Evolutionary conservation across 2,329 filamentous ascomycete species (phyloP).

Genomic region (Teratosphaeria nubilosa): DNA sequence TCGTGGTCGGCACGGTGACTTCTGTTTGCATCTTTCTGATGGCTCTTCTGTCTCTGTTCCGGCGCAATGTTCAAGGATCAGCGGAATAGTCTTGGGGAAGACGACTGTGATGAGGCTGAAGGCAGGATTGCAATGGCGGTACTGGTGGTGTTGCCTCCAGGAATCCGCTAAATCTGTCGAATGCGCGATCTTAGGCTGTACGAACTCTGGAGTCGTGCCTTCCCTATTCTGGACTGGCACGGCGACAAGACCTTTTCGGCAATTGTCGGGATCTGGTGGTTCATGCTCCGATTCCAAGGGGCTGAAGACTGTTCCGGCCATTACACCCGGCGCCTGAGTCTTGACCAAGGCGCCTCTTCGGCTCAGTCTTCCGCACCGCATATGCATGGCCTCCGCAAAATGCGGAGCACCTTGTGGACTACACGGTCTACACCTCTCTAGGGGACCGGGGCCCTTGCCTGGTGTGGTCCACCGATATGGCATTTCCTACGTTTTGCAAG

Average conservation of each 20-base stretch:
- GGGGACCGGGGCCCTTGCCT: background rate
- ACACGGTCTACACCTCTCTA: background rate
- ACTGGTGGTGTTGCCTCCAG: background rate
- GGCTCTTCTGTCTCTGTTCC: background rate
- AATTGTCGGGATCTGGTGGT: background rate
- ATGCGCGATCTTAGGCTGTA: background rate
- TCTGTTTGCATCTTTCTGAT: background rate
- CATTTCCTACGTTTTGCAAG: background rate
- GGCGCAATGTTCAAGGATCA: background rate
- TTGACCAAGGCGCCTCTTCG: background rate
- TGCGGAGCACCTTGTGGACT: background rate
- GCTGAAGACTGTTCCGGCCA: background rate
- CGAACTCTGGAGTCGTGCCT: background rate
- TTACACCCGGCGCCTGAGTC: background rate
- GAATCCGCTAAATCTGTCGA: background rate
- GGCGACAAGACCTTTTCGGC: background rate
- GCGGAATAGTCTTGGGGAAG: background rate
- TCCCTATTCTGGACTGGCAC: background rate
- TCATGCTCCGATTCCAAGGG: background rate
- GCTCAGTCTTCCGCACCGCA: background rate
- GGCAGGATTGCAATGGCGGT: background rate
- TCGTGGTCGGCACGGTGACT: conserved; percentile 5
- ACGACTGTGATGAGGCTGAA: background rate
- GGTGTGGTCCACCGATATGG: no score
- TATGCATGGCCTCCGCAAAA: background rate